These are phyloP conservation scores for Neurospora sp. DNA, from an alignment of 495 filamentous ascomycete species.

Conservation along the genomic window DNA sequence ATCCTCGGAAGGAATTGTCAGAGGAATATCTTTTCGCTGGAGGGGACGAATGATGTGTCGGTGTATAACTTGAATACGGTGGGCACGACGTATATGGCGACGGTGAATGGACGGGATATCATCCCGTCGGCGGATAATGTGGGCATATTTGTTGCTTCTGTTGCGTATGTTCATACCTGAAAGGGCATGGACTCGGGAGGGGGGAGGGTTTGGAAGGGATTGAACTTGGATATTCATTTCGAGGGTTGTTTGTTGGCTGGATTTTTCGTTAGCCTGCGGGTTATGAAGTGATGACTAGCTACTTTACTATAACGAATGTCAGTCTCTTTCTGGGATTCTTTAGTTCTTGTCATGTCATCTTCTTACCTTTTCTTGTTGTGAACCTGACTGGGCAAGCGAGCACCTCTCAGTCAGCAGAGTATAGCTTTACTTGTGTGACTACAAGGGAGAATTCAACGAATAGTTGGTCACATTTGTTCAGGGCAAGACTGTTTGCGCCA, in stretches of 20 bases:
- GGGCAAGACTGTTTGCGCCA: background rate
- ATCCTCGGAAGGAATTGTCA: slow-evolving; percentile 46
- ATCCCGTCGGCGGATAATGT: slow-evolving; percentile 44
- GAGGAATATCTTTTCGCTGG: slow-evolving; percentile 44
- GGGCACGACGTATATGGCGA: slow-evolving; percentile 33
- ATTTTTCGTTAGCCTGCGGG: background rate
- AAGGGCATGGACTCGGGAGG: background rate
- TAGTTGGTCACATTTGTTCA: slow-evolving; percentile 1
- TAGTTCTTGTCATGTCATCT: background rate
- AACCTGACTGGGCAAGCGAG: background rate
- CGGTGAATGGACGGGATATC: slow-evolving; percentile 35
- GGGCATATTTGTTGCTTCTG: slow-evolving; percentile 15
- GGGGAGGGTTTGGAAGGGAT: background rate
- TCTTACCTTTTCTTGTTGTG: background rate
- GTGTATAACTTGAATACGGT: slow-evolving; percentile 46
- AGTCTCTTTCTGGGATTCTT: background rate
- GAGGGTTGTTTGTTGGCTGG: background rate
- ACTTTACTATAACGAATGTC: background rate
- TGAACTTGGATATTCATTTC: background rate
- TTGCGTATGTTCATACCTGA: slow-evolving; percentile 10
- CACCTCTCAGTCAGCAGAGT: background rate
- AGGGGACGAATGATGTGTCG: slow-evolving; percentile 26
- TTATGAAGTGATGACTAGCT: background rate
- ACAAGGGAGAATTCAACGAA: slow-evolving; percentile 16
- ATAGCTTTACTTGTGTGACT: background rate